These are phyloP conservation scores for Cytospora leucostoma DNA, from an alignment of 2,329 filamentous ascomycete species.

Conservation along the genomic window DNA sequence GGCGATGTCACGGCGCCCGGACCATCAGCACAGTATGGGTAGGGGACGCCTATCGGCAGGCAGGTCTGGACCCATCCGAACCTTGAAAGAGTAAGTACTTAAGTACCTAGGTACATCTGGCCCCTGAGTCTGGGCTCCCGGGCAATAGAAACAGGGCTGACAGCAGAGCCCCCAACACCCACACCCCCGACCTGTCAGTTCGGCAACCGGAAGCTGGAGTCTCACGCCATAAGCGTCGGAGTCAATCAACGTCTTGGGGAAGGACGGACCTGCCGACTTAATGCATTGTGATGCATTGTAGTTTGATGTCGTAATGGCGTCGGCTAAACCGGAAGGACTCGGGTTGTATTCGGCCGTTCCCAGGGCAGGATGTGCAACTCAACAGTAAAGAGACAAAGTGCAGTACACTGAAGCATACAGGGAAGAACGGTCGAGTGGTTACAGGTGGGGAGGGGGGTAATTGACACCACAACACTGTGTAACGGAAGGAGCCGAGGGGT, in stretches of 20 bases:
- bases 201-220: conserved; percentile 18
- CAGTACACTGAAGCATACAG: no score
- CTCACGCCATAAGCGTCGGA: conserved; percentile 16
- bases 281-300: not conserved
- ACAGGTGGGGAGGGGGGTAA: no score
- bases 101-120: not conserved
- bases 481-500: not conserved
- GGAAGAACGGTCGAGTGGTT: not conserved
- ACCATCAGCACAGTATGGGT: not conserved
- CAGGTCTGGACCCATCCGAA: not conserved
- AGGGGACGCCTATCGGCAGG: not conserved
- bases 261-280: not conserved
- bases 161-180: not conserved
- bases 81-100: not conserved
- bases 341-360: no score
- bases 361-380: no score
- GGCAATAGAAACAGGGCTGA: not conserved
- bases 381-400: no score
- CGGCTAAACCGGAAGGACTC: not conserved
- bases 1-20: not conserved
- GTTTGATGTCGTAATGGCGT: not conserved
- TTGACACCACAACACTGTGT: not conserved
- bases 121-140: not conserved
- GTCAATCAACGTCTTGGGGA: conserved; percentile 15
- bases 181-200: conserved; percentile 7